A percentile compares a stretch with the other conserved stretches of the same genome.
phyloP scores from a whole-genome alignment of 352 stramenopile genomes.

The Elongisporangium senticosum region DNA sequence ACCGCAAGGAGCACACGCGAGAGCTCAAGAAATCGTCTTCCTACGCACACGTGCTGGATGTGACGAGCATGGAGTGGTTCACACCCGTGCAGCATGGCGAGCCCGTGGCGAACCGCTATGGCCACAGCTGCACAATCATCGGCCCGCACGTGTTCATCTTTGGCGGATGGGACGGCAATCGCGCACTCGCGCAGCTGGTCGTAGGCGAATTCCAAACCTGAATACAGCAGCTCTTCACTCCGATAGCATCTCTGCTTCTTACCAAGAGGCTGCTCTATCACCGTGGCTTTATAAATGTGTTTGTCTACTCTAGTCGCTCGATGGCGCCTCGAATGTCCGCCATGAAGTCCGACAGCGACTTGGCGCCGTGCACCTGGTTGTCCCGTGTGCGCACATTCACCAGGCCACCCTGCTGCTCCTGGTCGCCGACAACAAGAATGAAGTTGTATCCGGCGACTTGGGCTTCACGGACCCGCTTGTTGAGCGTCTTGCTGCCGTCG shows the following conservation, averaged over 20 bases:
- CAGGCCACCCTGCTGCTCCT: slow-evolving; percentile 40
- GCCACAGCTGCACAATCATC: slow-evolving; percentile 57
- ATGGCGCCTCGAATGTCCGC: slow-evolving; percentile 48
- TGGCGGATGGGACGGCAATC: slow-evolving; percentile 78
- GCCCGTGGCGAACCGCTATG: slow-evolving; percentile 58
- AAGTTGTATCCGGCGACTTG: slow-evolving; percentile 83
- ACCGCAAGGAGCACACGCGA: slow-evolving; percentile 27
- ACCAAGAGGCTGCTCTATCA: not conserved
- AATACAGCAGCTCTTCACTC: no score
- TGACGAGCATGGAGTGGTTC: slow-evolving; percentile 64
- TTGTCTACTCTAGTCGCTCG: slow-evolving; percentile 51
- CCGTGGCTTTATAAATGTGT: slow-evolving; percentile 3
- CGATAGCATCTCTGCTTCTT: slow-evolving; percentile 6
- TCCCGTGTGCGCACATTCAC: slow-evolving; percentile 82
- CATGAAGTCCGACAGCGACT: slow-evolving; percentile 47
- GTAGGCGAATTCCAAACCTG: slow-evolving; percentile 37
- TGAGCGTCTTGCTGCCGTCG: slow-evolving; percentile 75
- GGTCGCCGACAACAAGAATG: slow-evolving; percentile 77
- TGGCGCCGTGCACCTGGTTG: slow-evolving; percentile 73
- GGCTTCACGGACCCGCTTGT: slow-evolving; percentile 77
- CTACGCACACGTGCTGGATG: slow-evolving; percentile 54
- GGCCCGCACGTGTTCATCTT: slow-evolving; percentile 72
- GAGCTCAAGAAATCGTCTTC: slow-evolving; percentile 39
- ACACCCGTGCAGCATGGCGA: slow-evolving; percentile 30
- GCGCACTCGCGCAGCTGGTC: slow-evolving; percentile 69